phyloP scores from a whole-genome alignment of 2,329 filamentous ascomycete genomes.

The Colletotrichum limetticola region DNA sequence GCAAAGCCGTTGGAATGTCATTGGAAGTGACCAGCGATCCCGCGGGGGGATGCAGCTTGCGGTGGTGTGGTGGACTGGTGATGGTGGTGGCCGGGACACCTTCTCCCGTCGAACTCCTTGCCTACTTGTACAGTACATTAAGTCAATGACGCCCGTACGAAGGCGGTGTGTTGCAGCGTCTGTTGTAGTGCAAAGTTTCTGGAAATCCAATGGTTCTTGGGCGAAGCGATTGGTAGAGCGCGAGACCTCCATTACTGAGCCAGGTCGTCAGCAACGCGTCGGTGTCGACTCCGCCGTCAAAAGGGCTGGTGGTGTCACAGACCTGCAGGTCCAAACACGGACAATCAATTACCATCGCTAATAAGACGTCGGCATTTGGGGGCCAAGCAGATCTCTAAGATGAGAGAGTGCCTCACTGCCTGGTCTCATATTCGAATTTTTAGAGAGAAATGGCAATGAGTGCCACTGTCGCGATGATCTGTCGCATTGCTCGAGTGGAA shows the following conservation, averaged over 20 bases:
- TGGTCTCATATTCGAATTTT: background rate
- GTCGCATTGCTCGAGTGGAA: background rate
- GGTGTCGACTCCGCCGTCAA: background rate
- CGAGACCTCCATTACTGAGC: background rate
- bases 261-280: background rate
- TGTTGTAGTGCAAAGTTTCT: background rate
- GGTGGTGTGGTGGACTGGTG: background rate
- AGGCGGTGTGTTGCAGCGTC: conserved; percentile 3
- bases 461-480: background rate
- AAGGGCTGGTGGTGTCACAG: conserved; percentile 4
- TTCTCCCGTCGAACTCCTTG: no score
- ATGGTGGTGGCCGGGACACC: no score
- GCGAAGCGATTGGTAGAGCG: conserved; percentile 8
- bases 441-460: conserved; percentile 7
- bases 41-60: background rate
- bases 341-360: background rate
- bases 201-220: background rate
- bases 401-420: background rate
- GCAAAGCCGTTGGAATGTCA: background rate
- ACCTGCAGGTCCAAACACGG: background rate
- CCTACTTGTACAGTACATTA: background rate
- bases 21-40: background rate
- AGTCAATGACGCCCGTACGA: background rate
- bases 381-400: background rate
- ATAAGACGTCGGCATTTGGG: conserved; percentile 23